Evolutionary conservation across 208 protist species (phyloP), one percentile per base, ranked within the genome.

Genomic region (Trypanosoma grayi): DNA sequence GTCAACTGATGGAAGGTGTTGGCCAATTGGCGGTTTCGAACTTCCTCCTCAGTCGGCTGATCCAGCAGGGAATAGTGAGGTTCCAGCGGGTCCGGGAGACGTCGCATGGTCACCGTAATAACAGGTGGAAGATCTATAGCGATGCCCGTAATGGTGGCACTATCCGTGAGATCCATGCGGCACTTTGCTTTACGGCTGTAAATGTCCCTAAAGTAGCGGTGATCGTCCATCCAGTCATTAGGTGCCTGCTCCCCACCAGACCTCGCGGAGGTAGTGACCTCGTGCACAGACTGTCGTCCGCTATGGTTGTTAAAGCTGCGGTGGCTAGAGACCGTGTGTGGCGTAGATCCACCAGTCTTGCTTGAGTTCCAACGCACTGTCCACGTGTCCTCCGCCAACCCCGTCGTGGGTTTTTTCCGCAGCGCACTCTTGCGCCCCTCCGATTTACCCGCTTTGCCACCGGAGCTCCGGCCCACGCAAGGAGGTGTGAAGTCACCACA

Each of bases 1-100:
- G 76, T 88, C 25, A 95, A 62, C 27, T 70, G 51, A 50, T 91
- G 67, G 57, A 95, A 95, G 24, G 73, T 60, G 56, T 95, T 95
- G 51, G 90, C 85, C 37, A 95, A 71, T 40, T 60, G 27, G 6
- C 85, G 83, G 20, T 52, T 56, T 10, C 78, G 73, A 46, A 90
- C 55, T 64, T 91, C 84, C 47, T 82, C 82, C 31, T 73, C 66
- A 5, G 79, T 79, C 5, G 81, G 85, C 28, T 85, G 68, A 31
- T 90, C 79, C 28, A 91, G 67, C 30, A 87, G 70, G 18, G 89
- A 95, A 20, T 80, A 75, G 6, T 59, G 59, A 2, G 69, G 72
- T 18, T 68, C 63, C 27, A 62, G 73, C 25, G 82, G 70, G 56
- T 84, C 73, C 16, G 78, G 80, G 6, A 86, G 45, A 27, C 80